Evolutionary conservation across 768 basidiomycete species (phyloP).

Genomic region (Lentinula lateritia): DNA sequence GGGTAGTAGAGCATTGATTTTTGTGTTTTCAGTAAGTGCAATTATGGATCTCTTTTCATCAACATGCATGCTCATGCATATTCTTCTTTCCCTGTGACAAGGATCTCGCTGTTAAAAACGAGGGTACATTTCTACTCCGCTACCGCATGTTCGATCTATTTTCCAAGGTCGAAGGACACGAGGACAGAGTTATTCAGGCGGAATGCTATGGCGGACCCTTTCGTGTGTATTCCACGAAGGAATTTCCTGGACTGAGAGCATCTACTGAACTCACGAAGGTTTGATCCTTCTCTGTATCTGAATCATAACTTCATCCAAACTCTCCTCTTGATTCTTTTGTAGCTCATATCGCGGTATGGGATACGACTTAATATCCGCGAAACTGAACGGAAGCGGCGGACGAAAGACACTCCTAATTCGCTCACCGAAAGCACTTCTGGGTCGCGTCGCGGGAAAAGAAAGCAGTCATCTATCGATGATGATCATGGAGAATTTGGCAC

Average conservation of each 20-base stretch:
- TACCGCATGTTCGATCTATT: conserved; percentile 64
- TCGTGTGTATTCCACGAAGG: conserved; percentile 65
- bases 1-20: conserved; percentile 52
- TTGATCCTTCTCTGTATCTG: background rate
- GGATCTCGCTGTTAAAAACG: conserved; percentile 69
- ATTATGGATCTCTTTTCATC: background rate
- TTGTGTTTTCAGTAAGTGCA: conserved; percentile 57
- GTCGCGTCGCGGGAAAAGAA: background rate
- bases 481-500: background rate
- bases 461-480: background rate
- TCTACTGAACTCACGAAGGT: conserved; percentile 70
- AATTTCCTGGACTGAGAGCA: conserved; percentile 61
- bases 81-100: conserved; percentile 17
- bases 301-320: background rate
- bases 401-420: conserved; percentile 26
- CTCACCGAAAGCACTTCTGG: background rate
- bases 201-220: conserved; percentile 63
- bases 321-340: background rate
- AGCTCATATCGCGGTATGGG: conserved; percentile 53
- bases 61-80: background rate
- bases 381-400: conserved; percentile 47
- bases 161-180: conserved; percentile 26
- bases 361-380: conserved; percentile 57
- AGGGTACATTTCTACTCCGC: conserved; percentile 61
- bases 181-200: conserved; percentile 44